Evolutionary conservation across 768 basidiomycete species (phyloP), one percentile per base, ranked within the genome.

Genomic region (Saitozyma sp.): DNA sequence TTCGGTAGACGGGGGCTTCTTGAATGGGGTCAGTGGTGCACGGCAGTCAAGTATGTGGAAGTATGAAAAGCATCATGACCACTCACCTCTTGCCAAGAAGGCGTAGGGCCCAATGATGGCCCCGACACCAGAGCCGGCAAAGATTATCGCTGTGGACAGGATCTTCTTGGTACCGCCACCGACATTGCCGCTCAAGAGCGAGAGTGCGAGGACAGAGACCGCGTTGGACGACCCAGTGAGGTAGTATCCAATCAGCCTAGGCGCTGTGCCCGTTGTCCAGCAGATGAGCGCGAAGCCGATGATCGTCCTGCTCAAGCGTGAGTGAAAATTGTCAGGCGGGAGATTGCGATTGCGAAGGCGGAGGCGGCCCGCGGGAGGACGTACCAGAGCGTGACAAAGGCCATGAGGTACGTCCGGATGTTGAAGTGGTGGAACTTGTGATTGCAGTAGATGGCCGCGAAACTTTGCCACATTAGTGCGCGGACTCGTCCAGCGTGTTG

Each of bases 141-240:
- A 74, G 46, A 71, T 65, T 1, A 70, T n/a, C n/a, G n/a, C n/a
- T n/a, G n/a, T n/a, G n/a, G n/a, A n/a, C n/a, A n/a, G n/a, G 53
- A 56, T 58, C 61, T 71, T 71, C 65, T 74, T 74, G 59, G 75
- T 71, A 19, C 62, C 67, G 5, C 73, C 70, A 40, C 62, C 75
- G 54, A 69, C 62, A 41, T 73, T 71, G 7, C 66, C 62, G 39
- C 50, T 52, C 8, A 69, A 51, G 19, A 74, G 64, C 13, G 66
- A 71, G n/a, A n/a, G n/a, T n/a, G n/a, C n/a, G n/a, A n/a, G n/a
- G n/a, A n/a, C n/a, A n/a, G n/a, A n/a, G 17, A 65, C 66, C 37
- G 71, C 68, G 55, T 73, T 73, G 16, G 58, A 63, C 0, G 66
- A 67, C 42, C n/a, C n/a, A n/a, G n/a, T n/a, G n/a, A n/a, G n/a